A percentile compares a stretch with the other conserved stretches of the same genome.
These are phyloP conservation scores for Capsella bursapastoris DNA, from an alignment of 345 rosid species.

Conservation along the genomic window DNA sequence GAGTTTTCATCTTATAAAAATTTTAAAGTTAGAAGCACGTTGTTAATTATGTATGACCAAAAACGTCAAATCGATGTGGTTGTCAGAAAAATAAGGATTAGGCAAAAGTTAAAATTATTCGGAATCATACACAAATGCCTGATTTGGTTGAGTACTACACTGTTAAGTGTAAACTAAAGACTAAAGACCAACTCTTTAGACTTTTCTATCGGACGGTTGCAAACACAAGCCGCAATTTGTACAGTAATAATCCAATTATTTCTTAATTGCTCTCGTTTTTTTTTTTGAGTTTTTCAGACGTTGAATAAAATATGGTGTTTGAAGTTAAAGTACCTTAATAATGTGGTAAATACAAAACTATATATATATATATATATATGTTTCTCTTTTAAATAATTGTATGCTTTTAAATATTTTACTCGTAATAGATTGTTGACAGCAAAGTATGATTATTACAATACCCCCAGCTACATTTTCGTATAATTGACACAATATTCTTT, in stretches of 20 bases:
- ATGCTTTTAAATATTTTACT: background rate
- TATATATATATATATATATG: background rate
- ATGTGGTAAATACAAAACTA: background rate
- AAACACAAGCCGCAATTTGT: constrained; percentile 34
- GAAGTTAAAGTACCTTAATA: constrained; percentile 5
- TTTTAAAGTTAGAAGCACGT: constrained; percentile 19
- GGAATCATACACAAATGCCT: background rate
- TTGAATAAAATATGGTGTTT: constrained; percentile 10
- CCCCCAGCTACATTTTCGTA: background rate
- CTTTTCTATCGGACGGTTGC: constrained; percentile 30
- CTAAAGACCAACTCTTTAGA: constrained; percentile 6
- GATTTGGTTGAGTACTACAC: constrained; percentile 3
- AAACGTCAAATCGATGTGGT: background rate
- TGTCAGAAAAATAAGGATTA: background rate
- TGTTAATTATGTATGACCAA: constrained; percentile 1
- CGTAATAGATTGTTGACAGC: background rate
- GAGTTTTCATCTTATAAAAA: constrained; percentile 1
- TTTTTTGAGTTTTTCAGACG: background rate
- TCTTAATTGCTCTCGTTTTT: background rate
- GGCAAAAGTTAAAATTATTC: constrained; percentile 12
- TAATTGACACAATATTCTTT: background rate
- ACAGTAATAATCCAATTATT: constrained; percentile 28
- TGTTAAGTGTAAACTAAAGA: background rate
- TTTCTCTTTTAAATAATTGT: background rate
- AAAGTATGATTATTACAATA: background rate